A percentile compares a stretch with the other conserved stretches of the same genome.
phyloP scores from a whole-genome alignment of 2,329 filamentous ascomycete species.

The Diplodia seriata region DNA sequence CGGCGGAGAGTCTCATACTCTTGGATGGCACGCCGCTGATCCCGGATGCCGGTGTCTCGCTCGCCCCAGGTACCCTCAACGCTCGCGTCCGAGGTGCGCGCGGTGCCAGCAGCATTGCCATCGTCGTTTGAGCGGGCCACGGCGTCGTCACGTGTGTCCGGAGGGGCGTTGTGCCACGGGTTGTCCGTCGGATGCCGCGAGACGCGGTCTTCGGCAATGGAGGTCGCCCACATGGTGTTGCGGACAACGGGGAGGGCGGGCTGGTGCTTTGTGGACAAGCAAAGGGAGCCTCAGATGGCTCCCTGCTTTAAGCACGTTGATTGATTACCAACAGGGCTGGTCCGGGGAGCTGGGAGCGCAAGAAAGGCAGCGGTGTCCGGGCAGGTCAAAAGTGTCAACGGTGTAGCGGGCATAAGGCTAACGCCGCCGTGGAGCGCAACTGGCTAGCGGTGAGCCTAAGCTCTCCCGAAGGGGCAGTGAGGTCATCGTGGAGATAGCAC shows the following conservation, averaged over 20 bases:
- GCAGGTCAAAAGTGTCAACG: background rate
- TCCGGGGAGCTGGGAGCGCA: background rate
- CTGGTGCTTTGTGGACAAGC: background rate
- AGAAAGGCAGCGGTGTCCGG: background rate
- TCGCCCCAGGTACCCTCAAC: constrained; percentile 68
- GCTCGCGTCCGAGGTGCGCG: constrained; percentile 41
- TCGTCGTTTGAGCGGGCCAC: constrained; percentile 32
- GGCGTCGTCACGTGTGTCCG: constrained; percentile 36
- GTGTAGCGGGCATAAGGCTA: constrained; percentile 22
- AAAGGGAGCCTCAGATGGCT: constrained; percentile 4
- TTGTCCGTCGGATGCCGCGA: constrained; percentile 38
- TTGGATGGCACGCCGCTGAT: constrained; percentile 62
- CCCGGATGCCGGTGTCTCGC: constrained; percentile 62
- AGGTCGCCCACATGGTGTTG: constrained; percentile 38
- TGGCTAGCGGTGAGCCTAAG: background rate
- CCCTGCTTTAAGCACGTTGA: background rate
- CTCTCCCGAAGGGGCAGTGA: constrained; percentile 25
- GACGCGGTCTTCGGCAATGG: constrained; percentile 33
- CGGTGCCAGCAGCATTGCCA: constrained; percentile 24
- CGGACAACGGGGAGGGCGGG: background rate
- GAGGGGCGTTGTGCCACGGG: constrained; percentile 45
- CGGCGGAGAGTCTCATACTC: constrained; percentile 65
- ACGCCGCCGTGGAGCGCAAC: constrained; percentile 2
- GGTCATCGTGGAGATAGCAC: constrained; percentile 27
- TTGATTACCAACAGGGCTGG: background rate